Evolutionary conservation across 495 filamentous ascomycete genomes (phyloP).

Genomic region (Pyrenula aspistea): DNA sequence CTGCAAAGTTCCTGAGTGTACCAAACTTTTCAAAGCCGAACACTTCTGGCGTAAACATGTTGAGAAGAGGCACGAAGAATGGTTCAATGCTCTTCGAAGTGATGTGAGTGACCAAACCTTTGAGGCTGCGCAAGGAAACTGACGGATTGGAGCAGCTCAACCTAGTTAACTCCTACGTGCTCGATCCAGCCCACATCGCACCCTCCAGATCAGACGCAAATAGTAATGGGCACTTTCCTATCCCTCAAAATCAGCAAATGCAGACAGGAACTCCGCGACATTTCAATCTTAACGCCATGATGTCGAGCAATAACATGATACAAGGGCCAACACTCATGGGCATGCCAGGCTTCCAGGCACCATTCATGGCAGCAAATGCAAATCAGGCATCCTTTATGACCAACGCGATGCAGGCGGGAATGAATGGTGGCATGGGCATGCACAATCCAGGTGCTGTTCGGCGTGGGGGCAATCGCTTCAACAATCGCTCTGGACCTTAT

Average conservation of each 20-base stretch:
- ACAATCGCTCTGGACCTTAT: slow-evolving; percentile 43
- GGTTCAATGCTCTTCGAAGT: slow-evolving; percentile 65
- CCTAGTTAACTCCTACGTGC: slow-evolving; percentile 84
- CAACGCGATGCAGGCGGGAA: slow-evolving; percentile 19
- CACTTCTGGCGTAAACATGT: slow-evolving; percentile 96
- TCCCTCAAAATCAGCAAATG: slow-evolving; percentile 54
- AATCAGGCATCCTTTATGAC: slow-evolving; percentile 35
- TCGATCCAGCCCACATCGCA: slow-evolving; percentile 86
- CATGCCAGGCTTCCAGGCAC: slow-evolving; percentile 18
- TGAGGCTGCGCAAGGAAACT: slow-evolving; percentile 2
- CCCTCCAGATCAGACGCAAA: slow-evolving; percentile 92
- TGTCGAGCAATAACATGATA: slow-evolving; percentile 26
- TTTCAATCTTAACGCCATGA: slow-evolving; percentile 73
- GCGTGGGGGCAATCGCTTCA: slow-evolving; percentile 34
- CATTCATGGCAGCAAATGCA: slow-evolving; percentile 42
- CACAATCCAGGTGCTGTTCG: slow-evolving; percentile 50
- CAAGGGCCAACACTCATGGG: slow-evolving; percentile 13
- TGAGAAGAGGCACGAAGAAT: slow-evolving; percentile 89
- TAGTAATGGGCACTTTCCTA: slow-evolving; percentile 89
- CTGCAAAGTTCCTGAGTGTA: slow-evolving; percentile 91
- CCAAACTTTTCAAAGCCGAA: slow-evolving; percentile 94
- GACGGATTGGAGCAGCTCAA: slow-evolving; percentile 44
- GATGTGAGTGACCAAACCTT: slow-evolving; percentile 54
- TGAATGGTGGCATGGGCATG: slow-evolving; percentile 22
- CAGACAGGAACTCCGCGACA: slow-evolving; percentile 82